Conservation (phyloP, 768 basidiomycete species). For the Tylopilus felleus region DNA sequence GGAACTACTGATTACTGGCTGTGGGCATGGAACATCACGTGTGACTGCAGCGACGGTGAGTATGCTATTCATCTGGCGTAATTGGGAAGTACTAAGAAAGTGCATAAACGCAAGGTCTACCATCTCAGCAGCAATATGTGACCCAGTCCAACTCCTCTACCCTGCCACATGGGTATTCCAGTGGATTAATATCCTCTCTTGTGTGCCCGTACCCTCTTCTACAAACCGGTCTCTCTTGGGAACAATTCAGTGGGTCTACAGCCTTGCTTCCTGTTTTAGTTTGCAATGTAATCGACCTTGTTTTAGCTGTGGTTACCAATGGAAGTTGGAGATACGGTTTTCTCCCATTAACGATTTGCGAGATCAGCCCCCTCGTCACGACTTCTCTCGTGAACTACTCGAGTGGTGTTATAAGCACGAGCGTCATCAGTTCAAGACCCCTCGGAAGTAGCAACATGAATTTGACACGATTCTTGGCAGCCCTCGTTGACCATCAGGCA, state of each 20-base stretch:
- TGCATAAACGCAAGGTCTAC: background rate
- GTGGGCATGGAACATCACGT: constrained; percentile 4
- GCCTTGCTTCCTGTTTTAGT: background rate
- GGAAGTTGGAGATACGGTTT: constrained; percentile 15
- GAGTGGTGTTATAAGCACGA: background rate
- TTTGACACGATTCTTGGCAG: constrained; percentile 11
- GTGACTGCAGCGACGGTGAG: constrained; percentile 2
- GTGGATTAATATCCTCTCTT: background rate
- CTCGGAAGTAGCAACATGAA: constrained; percentile 1
- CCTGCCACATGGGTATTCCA: background rate
- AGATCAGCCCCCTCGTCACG: constrained; percentile 6
- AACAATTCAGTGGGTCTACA: background rate
- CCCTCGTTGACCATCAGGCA: constrained; percentile 3
- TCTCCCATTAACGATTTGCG: constrained; percentile 8
- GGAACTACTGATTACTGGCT: constrained; percentile 4
- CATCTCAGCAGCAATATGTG: constrained; percentile 2
- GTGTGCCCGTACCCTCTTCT: constrained; percentile 5
- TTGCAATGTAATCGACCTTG: background rate
- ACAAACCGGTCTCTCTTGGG: constrained; percentile 1
- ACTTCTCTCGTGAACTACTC: constrained; percentile 14
- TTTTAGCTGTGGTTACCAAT: constrained; percentile 1
- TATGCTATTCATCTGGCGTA: background rate
- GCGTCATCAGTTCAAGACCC: background rate
- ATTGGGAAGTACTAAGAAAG: background rate
- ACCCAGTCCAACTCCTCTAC: constrained; percentile 1